Evolutionary conservation across 148 eudicot genomes (phyloP).

Genomic region (Persicaria maculosa): DNA sequence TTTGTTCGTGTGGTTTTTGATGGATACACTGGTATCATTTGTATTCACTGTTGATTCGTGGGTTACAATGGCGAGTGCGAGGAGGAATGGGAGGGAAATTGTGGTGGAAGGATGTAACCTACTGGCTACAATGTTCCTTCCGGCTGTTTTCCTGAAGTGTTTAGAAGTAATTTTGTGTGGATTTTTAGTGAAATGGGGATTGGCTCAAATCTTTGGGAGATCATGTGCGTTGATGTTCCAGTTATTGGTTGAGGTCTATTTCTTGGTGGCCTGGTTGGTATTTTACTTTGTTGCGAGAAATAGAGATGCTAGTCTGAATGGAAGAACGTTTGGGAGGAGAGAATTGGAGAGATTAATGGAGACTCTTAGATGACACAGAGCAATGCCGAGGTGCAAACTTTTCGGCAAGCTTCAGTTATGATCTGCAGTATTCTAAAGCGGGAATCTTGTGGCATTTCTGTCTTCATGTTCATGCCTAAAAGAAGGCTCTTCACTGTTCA

Average conservation of each 20-base stretch:
- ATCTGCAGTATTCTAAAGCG: constrained; percentile 17
- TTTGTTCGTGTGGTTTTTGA: constrained; percentile 60
- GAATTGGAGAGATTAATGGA: constrained; percentile 68
- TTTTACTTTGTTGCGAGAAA: constrained; percentile 64
- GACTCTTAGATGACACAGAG: constrained; percentile 34
- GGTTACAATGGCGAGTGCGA: constrained; percentile 67
- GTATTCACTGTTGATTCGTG: constrained; percentile 73
- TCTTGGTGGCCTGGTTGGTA: constrained; percentile 80
- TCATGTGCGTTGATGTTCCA: constrained; percentile 43
- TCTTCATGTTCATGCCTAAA: constrained; percentile 19
- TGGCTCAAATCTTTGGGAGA: constrained; percentile 45
- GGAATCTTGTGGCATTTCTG: constrained; percentile 23
- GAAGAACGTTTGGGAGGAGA: constrained; percentile 74
- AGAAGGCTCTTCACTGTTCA: constrained; percentile 25
- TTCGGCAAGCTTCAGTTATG: constrained; percentile 11
- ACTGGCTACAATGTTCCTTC: constrained; percentile 50
- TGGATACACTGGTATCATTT: constrained; percentile 59
- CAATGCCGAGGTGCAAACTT: constrained; percentile 17
- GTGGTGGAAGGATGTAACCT: constrained; percentile 69
- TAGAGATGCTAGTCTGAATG: constrained; percentile 52
- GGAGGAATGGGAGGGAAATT: constrained; percentile 74
- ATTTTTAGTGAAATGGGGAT: constrained; percentile 46
- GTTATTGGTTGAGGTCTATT: constrained; percentile 70
- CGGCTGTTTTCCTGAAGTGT: constrained; percentile 59
- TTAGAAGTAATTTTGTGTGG: constrained; percentile 75